Conservation (phyloP, 2,329 filamentous ascomycete species). For the Xylaria sp. region DNA sequence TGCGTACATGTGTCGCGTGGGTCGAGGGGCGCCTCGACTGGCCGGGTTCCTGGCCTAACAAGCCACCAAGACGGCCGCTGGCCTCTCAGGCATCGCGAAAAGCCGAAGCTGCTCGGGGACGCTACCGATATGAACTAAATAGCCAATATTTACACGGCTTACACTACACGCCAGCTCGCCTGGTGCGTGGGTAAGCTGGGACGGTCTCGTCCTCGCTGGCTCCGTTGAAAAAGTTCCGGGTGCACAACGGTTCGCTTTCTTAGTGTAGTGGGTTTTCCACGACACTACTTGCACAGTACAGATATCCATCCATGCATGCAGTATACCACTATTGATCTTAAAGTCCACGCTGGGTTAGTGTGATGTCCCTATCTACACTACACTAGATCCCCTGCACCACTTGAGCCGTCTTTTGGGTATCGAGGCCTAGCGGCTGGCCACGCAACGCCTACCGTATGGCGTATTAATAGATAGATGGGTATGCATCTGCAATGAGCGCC, state of each 20-base stretch:
- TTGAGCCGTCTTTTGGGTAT: conserved; percentile 30
- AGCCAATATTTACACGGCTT: conserved; percentile 23
- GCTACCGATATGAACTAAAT: conserved; percentile 5
- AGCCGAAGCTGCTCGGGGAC: conserved; percentile 7
- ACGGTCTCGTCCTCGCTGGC: conserved; percentile 1
- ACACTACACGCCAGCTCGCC: background rate
- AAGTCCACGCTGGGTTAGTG: background rate
- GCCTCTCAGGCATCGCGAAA: background rate
- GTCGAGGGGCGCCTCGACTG: conserved; percentile 29
- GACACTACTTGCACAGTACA: background rate
- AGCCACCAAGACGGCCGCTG: conserved; percentile 19
- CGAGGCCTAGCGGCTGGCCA: conserved; percentile 31
- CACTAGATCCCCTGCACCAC: conserved; percentile 9
- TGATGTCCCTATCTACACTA: conserved; percentile 14
- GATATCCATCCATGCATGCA: conserved; percentile 23
- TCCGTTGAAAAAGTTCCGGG: conserved; percentile 7
- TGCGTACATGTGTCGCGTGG: conserved; percentile 33
- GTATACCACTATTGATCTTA: conserved; percentile 15
- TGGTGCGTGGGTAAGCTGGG: conserved; percentile 4
- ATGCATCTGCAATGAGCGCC: background rate
- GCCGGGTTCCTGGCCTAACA: conserved; percentile 17
- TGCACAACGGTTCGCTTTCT: conserved; percentile 19
- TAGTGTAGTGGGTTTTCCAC: conserved; percentile 34
- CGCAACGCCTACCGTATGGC: conserved; percentile 37
- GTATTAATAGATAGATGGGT: background rate